phyloP scores from a whole-genome alignment of 352 stramenopile genomes.

The Pythium guiyangense region DNA sequence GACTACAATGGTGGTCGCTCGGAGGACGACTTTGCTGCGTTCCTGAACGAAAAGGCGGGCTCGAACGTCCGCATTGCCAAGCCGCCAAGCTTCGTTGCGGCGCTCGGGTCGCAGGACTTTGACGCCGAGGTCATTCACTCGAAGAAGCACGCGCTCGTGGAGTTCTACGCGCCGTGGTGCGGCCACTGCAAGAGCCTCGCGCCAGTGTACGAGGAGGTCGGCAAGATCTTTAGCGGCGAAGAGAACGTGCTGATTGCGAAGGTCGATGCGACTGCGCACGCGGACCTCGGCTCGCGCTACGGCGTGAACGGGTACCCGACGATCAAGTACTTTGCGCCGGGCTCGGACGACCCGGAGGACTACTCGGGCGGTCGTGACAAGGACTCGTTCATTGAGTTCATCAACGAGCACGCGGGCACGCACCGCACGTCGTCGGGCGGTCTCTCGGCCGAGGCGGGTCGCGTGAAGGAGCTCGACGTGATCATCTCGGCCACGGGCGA shows the following conservation, averaged over 20 bases:
- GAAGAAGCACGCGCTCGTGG: slow-evolving; percentile 86
- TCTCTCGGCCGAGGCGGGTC: slow-evolving; percentile 70
- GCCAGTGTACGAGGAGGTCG: slow-evolving; percentile 83
- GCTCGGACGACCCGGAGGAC: slow-evolving; percentile 75
- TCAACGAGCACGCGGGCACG: slow-evolving; percentile 89
- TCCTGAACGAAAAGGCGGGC: slow-evolving; percentile 76
- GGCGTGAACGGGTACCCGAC: slow-evolving; percentile 90
- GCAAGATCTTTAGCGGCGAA: slow-evolving; percentile 65
- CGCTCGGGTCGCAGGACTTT: slow-evolving; percentile 63
- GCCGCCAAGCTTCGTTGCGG: slow-evolving; percentile 60
- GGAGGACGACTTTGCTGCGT: slow-evolving; percentile 80
- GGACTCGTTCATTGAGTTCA: slow-evolving; percentile 82
- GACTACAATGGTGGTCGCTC: slow-evolving; percentile 84
- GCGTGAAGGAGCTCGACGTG: slow-evolving; percentile 79
- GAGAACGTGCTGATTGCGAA: slow-evolving; percentile 82
- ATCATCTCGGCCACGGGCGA: slow-evolving; percentile 73
- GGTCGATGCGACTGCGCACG: slow-evolving; percentile 68
- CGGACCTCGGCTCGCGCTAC: slow-evolving; percentile 63
- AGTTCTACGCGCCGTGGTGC: slow-evolving; percentile 14
- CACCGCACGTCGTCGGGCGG: slow-evolving; percentile 71
- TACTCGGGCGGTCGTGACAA: slow-evolving; percentile 85
- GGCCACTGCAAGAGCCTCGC: slow-evolving; percentile 34
- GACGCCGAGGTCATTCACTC: slow-evolving; percentile 75
- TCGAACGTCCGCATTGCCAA: slow-evolving; percentile 69
- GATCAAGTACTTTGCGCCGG: slow-evolving; percentile 89